phyloP scores from a whole-genome alignment of 768 basidiomycete species.

The Vararia minispora region DNA sequence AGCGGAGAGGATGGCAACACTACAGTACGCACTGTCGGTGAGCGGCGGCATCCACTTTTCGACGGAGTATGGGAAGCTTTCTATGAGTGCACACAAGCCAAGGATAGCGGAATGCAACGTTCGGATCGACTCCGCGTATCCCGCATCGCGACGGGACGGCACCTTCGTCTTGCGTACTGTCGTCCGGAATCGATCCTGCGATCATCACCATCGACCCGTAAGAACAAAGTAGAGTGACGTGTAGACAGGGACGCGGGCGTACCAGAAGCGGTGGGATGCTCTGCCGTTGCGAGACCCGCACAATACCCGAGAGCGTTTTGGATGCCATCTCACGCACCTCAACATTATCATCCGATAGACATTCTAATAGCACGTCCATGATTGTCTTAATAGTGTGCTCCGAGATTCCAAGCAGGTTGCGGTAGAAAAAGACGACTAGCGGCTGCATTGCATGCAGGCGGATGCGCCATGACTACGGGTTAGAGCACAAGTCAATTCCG shows the following conservation, averaged over 20 bases:
- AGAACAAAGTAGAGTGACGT: not conserved
- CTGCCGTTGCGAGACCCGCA: conserved; percentile 84
- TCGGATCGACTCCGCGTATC: conserved; percentile 62
- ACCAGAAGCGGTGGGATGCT: conserved; percentile 81
- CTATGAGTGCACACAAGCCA: conserved; percentile 37
- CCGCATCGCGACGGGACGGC: conserved; percentile 56
- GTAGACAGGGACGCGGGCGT: conserved; percentile 11
- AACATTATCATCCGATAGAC: conserved; percentile 81
- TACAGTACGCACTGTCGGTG: conserved; percentile 47
- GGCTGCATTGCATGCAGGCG: conserved; percentile 82
- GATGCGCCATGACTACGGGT: conserved; percentile 75
- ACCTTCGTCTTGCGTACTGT: conserved; percentile 50
- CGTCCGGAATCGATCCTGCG: conserved; percentile 69
- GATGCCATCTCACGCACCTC: conserved; percentile 91
- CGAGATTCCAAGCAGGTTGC: conserved; percentile 72
- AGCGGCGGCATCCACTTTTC: conserved; percentile 48
- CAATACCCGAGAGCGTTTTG: conserved; percentile 73
- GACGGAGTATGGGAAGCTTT: conserved; percentile 47
- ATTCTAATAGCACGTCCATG: conserved; percentile 76
- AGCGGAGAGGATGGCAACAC: not conserved
- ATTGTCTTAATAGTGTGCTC: conserved; percentile 54
- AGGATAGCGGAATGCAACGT: conserved; percentile 63
- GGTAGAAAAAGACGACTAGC: conserved; percentile 83
- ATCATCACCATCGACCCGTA: not conserved
- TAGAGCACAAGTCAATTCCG: conserved; percentile 3